phyloP scores from a whole-genome alignment of 805 yeast genomes.

The Jamesozyma gamospora region DNA sequence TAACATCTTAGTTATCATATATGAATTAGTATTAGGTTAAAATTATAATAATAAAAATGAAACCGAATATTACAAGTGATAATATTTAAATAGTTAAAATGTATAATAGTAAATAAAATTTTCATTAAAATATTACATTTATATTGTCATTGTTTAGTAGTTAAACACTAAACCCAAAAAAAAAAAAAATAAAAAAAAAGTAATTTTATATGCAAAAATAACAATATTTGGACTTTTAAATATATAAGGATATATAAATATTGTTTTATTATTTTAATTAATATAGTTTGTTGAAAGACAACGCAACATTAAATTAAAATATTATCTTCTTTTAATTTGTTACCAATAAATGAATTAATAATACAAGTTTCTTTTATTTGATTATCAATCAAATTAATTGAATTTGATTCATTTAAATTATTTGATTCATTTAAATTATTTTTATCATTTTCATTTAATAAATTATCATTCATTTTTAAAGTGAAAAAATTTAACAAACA shows the following conservation, averaged over 20 bases:
- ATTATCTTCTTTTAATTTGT: neutral
- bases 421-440: neutral
- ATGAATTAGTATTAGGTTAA: slow-evolving; percentile 61
- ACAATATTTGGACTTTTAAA: too few relatives aligned
- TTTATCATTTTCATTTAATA: slow-evolving; percentile 1
- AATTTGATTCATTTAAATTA: neutral
- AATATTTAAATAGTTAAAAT: neutral
- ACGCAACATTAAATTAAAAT: too few relatives aligned
- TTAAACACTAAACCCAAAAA: too few relatives aligned
- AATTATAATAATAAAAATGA: neutral
- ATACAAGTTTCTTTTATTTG: neutral
- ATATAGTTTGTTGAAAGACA: too few relatives aligned
- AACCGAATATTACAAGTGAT: neutral
- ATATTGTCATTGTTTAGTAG: too few relatives aligned
- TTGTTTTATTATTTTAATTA: too few relatives aligned
- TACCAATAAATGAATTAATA: slow-evolving; percentile 3
- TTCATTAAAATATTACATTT: too few relatives aligned
- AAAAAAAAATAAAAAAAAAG: too few relatives aligned
- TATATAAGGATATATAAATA: too few relatives aligned
- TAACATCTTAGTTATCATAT: slow-evolving; percentile 54
- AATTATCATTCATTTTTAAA: slow-evolving; percentile 11
- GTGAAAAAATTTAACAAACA: slow-evolving; percentile 29
- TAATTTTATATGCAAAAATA: too few relatives aligned
- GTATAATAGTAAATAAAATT: neutral
- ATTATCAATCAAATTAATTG: neutral